phyloP scores from a whole-genome alignment of 2,329 filamentous ascomycete genomes.

The Fusarium euwallaceae region DNA sequence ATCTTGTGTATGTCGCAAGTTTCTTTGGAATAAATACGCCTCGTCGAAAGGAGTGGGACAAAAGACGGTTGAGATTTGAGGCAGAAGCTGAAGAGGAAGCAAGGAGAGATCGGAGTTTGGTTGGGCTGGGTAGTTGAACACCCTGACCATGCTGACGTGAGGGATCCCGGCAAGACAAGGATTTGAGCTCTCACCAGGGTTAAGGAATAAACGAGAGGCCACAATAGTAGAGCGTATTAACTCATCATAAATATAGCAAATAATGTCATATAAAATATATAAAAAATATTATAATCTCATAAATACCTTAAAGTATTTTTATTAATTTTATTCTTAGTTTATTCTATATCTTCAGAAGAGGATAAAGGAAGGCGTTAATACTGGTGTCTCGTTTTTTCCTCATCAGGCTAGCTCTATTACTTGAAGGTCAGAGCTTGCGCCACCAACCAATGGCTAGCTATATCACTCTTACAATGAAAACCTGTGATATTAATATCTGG shows the following conservation, averaged over 20 bases:
- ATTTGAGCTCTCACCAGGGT: not conserved
- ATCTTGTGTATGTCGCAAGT: not conserved
- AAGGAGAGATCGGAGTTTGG: not conserved
- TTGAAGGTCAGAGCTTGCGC: not conserved
- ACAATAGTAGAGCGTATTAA: no score
- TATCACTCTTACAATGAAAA: not conserved
- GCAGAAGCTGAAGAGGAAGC: not conserved
- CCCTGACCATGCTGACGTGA: not conserved
- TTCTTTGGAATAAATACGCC: not conserved
- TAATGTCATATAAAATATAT: no score
- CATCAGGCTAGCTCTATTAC: no score
- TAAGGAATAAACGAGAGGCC: no score
- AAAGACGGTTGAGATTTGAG: not conserved
- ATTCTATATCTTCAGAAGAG: no score
- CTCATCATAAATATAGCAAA: no score
- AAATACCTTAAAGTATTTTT: no score
- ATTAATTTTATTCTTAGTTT: no score
- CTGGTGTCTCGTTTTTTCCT: no score
- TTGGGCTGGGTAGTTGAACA: not conserved
- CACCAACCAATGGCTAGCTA: not conserved
- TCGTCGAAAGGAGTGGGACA: not conserved
- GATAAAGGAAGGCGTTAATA: no score
- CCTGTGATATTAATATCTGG: no score
- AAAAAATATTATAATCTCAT: no score
- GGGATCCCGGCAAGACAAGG: not conserved